Percentiles rank a stretch among this genome's conserved stretches.
Conservation (phyloP, 2,329 filamentous ascomycete species). For the Ceratocystis cubensis region DNA sequence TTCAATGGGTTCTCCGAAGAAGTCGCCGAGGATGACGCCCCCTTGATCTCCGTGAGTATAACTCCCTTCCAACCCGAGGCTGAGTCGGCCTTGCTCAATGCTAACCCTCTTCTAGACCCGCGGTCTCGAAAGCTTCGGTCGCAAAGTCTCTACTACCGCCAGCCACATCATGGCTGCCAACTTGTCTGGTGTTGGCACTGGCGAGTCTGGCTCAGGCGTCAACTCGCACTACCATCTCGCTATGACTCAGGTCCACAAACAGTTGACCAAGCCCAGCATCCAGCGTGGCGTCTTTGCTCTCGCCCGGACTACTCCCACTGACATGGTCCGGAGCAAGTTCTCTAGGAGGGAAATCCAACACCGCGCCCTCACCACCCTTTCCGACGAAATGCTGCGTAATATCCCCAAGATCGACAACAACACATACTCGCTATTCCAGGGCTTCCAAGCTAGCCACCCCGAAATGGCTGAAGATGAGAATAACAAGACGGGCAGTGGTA, state of each 20-base stretch:
- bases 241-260: slow-evolving; percentile 78
- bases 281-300: slow-evolving; percentile 88
- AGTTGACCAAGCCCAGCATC: slow-evolving; percentile 68
- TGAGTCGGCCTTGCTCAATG: neutral
- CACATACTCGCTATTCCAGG: slow-evolving; percentile 87
- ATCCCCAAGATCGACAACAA: slow-evolving; percentile 70
- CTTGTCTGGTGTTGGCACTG: slow-evolving; percentile 30
- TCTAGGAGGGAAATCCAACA: slow-evolving; percentile 89
- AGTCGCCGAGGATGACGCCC: slow-evolving; percentile 21
- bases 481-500: neutral
- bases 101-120: slow-evolving; percentile 47
- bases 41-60: slow-evolving; percentile 22
- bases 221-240: slow-evolving; percentile 59
- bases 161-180: slow-evolving; percentile 71
- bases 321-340: slow-evolving; percentile 82
- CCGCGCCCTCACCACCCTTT: slow-evolving; percentile 72
- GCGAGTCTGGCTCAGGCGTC: slow-evolving; percentile 39
- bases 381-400: slow-evolving; percentile 79
- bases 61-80: neutral
- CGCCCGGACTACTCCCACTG: slow-evolving; percentile 80
- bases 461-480: slow-evolving; percentile 47
- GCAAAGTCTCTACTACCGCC: slow-evolving; percentile 90
- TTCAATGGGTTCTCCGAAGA: slow-evolving; percentile 21
- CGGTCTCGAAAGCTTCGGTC: slow-evolving; percentile 80
- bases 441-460: slow-evolving; percentile 83